Evolutionary conservation across 768 basidiomycete species (phyloP), one percentile per base, ranked within the genome.

Genomic region (Pleurotus salmoneostramineus): DNA sequence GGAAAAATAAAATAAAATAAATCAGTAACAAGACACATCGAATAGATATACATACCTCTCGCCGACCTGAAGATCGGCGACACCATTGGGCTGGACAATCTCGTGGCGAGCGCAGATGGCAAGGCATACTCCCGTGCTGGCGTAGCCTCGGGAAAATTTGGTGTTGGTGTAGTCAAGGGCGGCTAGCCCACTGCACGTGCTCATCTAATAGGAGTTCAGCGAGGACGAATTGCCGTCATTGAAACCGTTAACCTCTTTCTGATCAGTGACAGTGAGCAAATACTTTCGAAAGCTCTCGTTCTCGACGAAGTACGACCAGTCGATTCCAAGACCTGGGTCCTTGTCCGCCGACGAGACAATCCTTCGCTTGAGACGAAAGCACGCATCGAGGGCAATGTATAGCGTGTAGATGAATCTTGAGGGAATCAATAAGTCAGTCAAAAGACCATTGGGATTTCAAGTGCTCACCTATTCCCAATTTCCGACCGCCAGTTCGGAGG

Each of bases 311-410:
- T 71, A 74, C 1, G 63, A 65, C 57, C 60, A 68, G 0, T 71
- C 72, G 6, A 64, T 45, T 5, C 65, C 59, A 3, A 73, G 62
- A 7, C 66, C 63, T 5, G 71, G 67, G 58, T 73, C 71, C 7
- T 40, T 50, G 12, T 52, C 56, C 11, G 69, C 64, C 8, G 50
- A 68, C 3, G 68, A 71, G 1, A 69, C 62, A 6, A 64, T 49
- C 47, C 64, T 63, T 1, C 69, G 63, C 44, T 71, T 74, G 3
- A 74, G 59, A 0, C 64, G 62, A 51, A 75, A 77, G 54, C 69
- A 71, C 15, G 71, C 70, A 49, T 73, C 71, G 8, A 72, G 62
- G 3, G 65, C 64, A 15, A 74, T 45, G 49, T 71, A 68, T 0
- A 71, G 58, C 8, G 59, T 51, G 58, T 74, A 66, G 0, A 72